Conservation (phyloP, 495 filamentous ascomycete species). For the Neurospora sublineolata region DNA sequence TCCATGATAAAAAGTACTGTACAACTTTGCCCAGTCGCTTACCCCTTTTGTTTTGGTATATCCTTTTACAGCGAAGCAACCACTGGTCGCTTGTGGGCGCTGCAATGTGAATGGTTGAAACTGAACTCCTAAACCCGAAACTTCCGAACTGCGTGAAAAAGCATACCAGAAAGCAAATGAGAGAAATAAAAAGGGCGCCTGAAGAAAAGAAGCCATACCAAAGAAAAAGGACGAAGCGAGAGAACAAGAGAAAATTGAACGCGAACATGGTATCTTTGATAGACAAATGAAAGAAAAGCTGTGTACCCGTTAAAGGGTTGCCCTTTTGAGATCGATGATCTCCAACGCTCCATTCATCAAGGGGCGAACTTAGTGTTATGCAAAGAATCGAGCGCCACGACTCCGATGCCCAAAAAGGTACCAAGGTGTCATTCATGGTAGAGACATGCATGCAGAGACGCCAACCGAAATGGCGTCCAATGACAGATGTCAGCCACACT, state of each 20-base stretch:
- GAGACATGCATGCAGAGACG: background rate
- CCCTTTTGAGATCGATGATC: background rate
- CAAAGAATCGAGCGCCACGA: background rate
- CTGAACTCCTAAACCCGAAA: background rate
- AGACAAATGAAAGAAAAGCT: background rate
- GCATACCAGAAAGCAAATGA: constrained; percentile 7
- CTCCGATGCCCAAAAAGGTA: background rate
- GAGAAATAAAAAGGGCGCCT: background rate
- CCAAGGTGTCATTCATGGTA: background rate
- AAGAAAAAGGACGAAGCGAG: background rate
- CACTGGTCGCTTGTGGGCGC: background rate
- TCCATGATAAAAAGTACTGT: background rate
- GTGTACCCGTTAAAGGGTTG: background rate
- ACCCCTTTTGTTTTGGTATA: background rate
- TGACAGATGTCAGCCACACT: background rate
- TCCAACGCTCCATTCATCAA: background rate
- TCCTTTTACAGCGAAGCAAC: background rate
- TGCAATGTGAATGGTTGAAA: background rate
- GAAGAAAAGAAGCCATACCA: background rate
- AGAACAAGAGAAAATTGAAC: background rate
- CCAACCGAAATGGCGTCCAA: background rate
- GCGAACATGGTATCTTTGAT: background rate
- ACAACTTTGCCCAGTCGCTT: background rate
- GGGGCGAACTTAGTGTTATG: background rate
- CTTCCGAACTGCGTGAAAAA: background rate